Base-by-base conservation (phyloP, 805 yeast species). In the Ogataea paradorogensis region DNA sequence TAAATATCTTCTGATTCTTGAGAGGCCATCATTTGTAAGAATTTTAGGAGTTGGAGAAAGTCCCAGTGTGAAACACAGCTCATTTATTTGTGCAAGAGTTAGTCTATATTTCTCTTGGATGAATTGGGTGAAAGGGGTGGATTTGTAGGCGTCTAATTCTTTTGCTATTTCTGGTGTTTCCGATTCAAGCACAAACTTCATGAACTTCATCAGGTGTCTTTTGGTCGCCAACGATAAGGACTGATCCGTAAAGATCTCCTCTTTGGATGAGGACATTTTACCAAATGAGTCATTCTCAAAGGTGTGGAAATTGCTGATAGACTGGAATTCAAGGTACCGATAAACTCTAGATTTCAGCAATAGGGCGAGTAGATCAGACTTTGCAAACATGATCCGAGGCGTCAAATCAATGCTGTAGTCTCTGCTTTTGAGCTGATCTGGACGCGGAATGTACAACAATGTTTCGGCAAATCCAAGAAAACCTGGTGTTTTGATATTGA, bases 181-280 rank as follows among this genome's bases (percentile, higher is more conserved):
- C 72, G 84, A 87, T 46, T 74, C 76, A 32, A 87, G 65, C 1
- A 86, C 88, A 62, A 89, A 91, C 67, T 90, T 90, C 64, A 90
- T 78, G 62, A 91, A 89, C 65, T 80, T 86, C 98, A 91, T 91
- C 48, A 88, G 71, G 47, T 78, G 74, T 47, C 99, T 78, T 61
- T 91, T 91, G 8, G 95, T 78, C 38, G 76, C 63, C 38, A 90
- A 67, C 9, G 85, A 70, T 47, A 93, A 67, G 4, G 84, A 71
- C 61, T 88, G 93, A 63, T 88, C 90, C 15, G 95, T 85, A 68
- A 91, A 91, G 31, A 91, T 90, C 54, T 89, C 97, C 63, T 91
- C 95, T 59, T 89, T 91, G 21, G 96, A 77, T 45, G 84, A 84
- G 23, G 89, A 74, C 56, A 90, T 76, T 60, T 87, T 87, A 51